Conservation (phyloP, 306 rosid genomes). For the Rubus parviflorus region DNA sequence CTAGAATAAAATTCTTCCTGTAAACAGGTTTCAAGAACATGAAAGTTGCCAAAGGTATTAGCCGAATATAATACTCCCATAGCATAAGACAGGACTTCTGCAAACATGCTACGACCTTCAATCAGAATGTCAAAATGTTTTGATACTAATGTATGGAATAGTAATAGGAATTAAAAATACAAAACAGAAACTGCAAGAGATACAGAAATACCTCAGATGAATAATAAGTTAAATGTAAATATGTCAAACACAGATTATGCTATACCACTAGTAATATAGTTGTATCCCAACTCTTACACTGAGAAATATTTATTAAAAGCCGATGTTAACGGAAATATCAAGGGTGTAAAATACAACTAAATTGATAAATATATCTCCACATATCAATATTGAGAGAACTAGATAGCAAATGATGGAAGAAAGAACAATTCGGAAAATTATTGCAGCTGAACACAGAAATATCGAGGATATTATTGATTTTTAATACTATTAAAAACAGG, state of each 20-base stretch:
- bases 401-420: not conserved
- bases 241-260: not conserved
- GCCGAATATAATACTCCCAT: not conserved
- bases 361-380: not conserved
- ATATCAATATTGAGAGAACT: not conserved
- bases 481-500: not conserved
- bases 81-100: not conserved
- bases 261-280: not conserved
- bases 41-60: not conserved
- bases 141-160: not conserved
- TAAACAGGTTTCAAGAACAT: not conserved
- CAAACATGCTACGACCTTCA: not conserved
- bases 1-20: not conserved
- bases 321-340: not conserved
- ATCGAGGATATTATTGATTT: not conserved
- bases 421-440: too few species aligned
- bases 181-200: not conserved
- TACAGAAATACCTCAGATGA: not conserved
- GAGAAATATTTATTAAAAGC: not conserved
- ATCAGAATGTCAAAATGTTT: not conserved
- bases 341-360: not conserved
- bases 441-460: not conserved
- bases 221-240: not conserved
- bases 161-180: not conserved
- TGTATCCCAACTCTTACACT: not conserved